These are phyloP conservation scores for Erucastrum elatum DNA, from an alignment of 345 rosid genomes.

Conservation along the genomic window DNA sequence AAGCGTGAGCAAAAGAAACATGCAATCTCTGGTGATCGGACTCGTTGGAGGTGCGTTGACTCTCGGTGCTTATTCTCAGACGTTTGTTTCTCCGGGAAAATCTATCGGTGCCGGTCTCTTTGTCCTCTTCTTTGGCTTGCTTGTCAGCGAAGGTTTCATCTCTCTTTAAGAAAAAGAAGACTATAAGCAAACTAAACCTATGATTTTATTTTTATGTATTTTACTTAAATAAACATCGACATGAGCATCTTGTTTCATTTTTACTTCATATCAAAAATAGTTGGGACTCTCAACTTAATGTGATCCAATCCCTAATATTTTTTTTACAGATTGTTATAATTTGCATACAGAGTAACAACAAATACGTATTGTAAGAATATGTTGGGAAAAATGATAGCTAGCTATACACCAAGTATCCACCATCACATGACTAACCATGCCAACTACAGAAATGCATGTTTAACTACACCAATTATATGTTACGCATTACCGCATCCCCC, in stretches of 20 bases:
- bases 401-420: no score
- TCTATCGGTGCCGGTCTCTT: conserved; percentile 63
- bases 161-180: conserved; percentile 44
- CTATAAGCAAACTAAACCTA: conserved; percentile 5
- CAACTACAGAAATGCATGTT: no score
- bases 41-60: conserved; percentile 72
- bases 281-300: not conserved
- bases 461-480: no score
- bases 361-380: not conserved
- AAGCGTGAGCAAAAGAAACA: conserved; percentile 46
- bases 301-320: not conserved
- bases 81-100: conserved; percentile 50
- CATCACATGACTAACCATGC: no score
- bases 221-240: not conserved
- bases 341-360: not conserved
- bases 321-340: not conserved
- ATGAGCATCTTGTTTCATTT: conserved; percentile 1
- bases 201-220: not conserved
- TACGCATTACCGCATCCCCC: no score
- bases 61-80: conserved; percentile 73
- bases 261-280: not conserved
- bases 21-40: conserved; percentile 61
- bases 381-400: no score
- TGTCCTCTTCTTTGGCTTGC: conserved; percentile 71
- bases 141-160: conserved; percentile 71